These are phyloP conservation scores for Pecoramyces ruminantium DNA, from an alignment of 192 early-diverging fungal genomes.

Conservation along the genomic window DNA sequence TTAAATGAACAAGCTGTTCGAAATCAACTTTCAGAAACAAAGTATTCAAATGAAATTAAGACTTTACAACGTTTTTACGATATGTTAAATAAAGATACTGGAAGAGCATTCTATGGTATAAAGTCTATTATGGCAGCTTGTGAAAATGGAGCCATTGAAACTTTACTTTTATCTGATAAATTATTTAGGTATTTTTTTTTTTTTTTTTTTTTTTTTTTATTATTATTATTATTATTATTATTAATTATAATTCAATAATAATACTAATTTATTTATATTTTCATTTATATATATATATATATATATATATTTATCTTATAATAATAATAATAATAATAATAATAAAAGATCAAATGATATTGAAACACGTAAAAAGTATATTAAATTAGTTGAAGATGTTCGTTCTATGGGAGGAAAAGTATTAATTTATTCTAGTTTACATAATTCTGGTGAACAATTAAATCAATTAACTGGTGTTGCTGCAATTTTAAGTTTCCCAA, in stretches of 20 bases:
- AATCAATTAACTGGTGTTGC: conserved; percentile 89
- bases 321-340: not conserved
- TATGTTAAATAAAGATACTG: conserved; percentile 76
- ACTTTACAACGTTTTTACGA: conserved; percentile 73
- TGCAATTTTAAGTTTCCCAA: conserved; percentile 78
- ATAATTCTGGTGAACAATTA: conserved; percentile 90
- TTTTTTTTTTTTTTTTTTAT: too few relatives aligned
- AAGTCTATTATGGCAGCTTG: conserved; percentile 69
- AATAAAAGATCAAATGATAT: conserved; percentile 60
- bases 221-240: too few relatives aligned
- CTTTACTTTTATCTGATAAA: conserved; percentile 80
- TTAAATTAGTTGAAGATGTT: conserved; percentile 67
- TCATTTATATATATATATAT: not conserved
- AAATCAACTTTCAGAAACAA: conserved; percentile 71
- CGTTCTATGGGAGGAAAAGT: conserved; percentile 57
- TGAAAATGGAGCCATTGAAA: conserved; percentile 71
- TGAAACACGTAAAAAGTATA: conserved; percentile 64
- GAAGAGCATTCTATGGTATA: conserved; percentile 84
- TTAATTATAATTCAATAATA: too few relatives aligned
- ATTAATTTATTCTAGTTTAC: conserved; percentile 78
- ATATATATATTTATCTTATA: not conserved
- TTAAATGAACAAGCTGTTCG: conserved; percentile 72
- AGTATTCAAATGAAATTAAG: conserved; percentile 67
- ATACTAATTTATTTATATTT: not conserved
- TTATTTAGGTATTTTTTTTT: conserved; percentile 73